phyloP scores from a whole-genome alignment of 768 basidiomycete genomes.

The Leccinum variicolor region DNA sequence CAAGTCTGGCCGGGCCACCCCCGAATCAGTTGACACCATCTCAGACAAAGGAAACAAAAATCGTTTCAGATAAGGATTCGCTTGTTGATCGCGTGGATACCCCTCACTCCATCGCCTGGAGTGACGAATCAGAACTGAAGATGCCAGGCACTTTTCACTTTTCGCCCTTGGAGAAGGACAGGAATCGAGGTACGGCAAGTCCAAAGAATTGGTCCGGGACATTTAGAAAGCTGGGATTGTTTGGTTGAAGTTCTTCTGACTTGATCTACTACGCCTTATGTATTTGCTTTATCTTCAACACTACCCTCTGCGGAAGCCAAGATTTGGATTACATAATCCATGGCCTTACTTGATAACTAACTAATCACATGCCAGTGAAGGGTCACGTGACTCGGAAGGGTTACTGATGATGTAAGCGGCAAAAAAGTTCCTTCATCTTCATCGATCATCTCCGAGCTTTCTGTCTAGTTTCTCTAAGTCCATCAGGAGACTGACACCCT shows the following conservation, averaged over 20 bases:
- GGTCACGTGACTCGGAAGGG: too few species aligned
- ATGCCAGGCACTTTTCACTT: slow-evolving; percentile 56
- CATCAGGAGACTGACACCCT: background rate
- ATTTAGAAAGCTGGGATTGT: slow-evolving; percentile 26
- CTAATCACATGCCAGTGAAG: too few species aligned
- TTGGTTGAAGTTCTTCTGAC: slow-evolving; percentile 5
- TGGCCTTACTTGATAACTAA: too few species aligned
- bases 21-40: slow-evolving; percentile 1
- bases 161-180: slow-evolving; percentile 7
- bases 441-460: too few species aligned
- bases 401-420: too few species aligned
- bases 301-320: background rate
- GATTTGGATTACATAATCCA: too few species aligned
- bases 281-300: background rate
- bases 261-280: background rate
- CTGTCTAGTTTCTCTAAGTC: too few species aligned
- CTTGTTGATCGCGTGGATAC: slow-evolving; percentile 2
- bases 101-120: slow-evolving; percentile 3
- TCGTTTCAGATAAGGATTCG: background rate
- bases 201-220: slow-evolving; percentile 19
- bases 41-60: background rate
- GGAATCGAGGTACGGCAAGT: background rate
- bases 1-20: background rate
- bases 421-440: too few species aligned
- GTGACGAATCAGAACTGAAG: slow-evolving; percentile 32